phyloP scores from a whole-genome alignment of 495 filamentous ascomycete genomes.

The Hapsidospora chrysogenum region DNA sequence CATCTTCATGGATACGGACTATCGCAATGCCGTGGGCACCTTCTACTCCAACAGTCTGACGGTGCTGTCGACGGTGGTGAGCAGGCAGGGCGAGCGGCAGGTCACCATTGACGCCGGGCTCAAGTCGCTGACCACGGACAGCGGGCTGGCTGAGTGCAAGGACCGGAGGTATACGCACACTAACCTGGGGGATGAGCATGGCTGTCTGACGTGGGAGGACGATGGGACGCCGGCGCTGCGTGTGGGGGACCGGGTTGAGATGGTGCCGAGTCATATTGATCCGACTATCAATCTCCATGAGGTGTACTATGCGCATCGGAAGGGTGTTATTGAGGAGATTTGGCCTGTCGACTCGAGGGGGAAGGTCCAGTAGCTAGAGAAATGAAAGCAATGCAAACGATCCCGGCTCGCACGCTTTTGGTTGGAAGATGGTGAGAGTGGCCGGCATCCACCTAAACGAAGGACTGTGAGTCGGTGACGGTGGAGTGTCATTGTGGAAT shows the following conservation, averaged over 20 bases:
- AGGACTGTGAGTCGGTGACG: no score
- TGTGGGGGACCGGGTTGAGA: conserved; percentile 5
- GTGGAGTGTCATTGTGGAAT: no score
- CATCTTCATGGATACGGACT: conserved; percentile 21
- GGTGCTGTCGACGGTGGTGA: conserved; percentile 6
- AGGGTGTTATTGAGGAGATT: conserved; percentile 7
- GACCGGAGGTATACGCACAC: background rate
- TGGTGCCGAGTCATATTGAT: conserved; percentile 7
- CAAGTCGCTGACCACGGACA: conserved; percentile 6
- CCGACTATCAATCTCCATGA: conserved; percentile 8
- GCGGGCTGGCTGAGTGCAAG: conserved; percentile 4
- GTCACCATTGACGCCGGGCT: conserved; percentile 5
- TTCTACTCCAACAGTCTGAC: conserved; percentile 12
- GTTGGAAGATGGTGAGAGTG: no score
- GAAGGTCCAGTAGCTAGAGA: conserved; percentile 6
- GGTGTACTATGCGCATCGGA: conserved; percentile 5
- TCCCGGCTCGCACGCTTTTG: no score
- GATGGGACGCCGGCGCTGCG: background rate
- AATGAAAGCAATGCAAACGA: conserved; percentile 5
- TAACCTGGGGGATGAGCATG: conserved; percentile 5
- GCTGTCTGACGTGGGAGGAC: conserved; percentile 4
- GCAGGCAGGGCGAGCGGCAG: conserved; percentile 1
- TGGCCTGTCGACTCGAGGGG: conserved; percentile 6
- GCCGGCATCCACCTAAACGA: no score
- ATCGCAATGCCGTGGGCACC: conserved; percentile 13